Evolutionary conservation across 768 basidiomycete species (phyloP).

Genomic region (Russula earlei): DNA sequence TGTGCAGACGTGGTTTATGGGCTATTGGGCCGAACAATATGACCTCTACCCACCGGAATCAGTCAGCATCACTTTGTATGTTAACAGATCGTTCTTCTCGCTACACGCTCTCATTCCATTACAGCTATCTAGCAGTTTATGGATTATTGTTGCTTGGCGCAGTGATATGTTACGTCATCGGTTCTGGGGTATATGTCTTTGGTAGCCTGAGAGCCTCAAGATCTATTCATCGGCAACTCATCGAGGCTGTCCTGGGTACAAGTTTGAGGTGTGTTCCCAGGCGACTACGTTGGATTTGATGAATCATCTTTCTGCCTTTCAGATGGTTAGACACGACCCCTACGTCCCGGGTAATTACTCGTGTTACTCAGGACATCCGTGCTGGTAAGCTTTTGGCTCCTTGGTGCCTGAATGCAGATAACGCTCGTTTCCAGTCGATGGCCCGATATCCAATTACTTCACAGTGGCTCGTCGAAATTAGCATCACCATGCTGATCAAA

Average conservation of each 20-base stretch:
- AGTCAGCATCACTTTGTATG: conserved; percentile 30
- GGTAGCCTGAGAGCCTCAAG: conserved; percentile 47
- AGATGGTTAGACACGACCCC: conserved; percentile 46
- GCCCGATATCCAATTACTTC: conserved; percentile 25
- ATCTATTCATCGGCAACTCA: conserved; percentile 41
- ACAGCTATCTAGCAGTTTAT: conserved; percentile 43
- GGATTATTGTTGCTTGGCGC: conserved; percentile 29
- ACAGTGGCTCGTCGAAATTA: conserved; percentile 25
- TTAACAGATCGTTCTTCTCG: background rate
- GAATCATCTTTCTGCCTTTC: background rate
- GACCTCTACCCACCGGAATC: conserved; percentile 26
- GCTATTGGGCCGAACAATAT: conserved; percentile 39
- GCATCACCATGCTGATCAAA: conserved; percentile 29
- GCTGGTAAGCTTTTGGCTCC: conserved; percentile 21
- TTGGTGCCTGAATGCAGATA: background rate
- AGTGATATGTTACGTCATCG: conserved; percentile 28
- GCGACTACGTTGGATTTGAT: too few relatives aligned
- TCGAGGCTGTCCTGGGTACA: conserved; percentile 46
- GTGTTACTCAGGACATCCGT: conserved; percentile 58
- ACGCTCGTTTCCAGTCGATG: conserved; percentile 26
- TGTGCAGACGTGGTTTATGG: conserved; percentile 35
- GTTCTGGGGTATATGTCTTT: conserved; percentile 33
- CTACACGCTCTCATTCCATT: background rate
- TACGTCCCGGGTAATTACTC: conserved; percentile 50
- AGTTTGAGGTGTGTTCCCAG: conserved; percentile 49